Percentiles rank a stretch among this genome's conserved stretches.
Conservation (phyloP, 805 yeast genomes). For the Pichia kluyveri region DNA sequence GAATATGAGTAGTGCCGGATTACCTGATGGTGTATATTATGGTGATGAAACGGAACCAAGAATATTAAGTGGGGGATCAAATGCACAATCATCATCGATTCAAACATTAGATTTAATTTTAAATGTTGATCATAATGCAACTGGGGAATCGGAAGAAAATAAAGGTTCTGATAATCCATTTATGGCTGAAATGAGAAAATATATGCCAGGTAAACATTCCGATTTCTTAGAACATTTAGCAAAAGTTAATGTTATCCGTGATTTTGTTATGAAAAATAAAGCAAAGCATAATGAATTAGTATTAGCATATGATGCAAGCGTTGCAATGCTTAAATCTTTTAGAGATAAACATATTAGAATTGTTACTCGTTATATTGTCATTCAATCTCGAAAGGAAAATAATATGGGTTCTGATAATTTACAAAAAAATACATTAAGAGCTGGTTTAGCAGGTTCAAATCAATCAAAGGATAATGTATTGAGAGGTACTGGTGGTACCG, state of each 20-base stretch:
- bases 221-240: constrained; percentile 59
- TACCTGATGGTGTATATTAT: constrained; percentile 66
- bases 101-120: constrained; percentile 77
- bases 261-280: constrained; percentile 44
- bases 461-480: constrained; percentile 38
- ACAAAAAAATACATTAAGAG: constrained; percentile 42
- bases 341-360: constrained; percentile 91
- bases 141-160: constrained; percentile 35
- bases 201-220: constrained; percentile 86
- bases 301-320: constrained; percentile 76
- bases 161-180: constrained; percentile 31
- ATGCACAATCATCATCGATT: constrained; percentile 85
- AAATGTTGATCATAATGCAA: constrained; percentile 68
- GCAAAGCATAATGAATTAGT: constrained; percentile 44
- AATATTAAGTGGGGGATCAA: constrained; percentile 79
- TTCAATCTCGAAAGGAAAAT: constrained; percentile 58
- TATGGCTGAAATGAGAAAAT: constrained; percentile 73
- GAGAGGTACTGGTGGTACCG: constrained; percentile 92
- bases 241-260: constrained; percentile 49
- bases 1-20: constrained; percentile 81
- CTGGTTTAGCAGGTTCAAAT: constrained; percentile 49
- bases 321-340: constrained; percentile 80
- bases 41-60: constrained; percentile 54
- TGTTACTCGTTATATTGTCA: constrained; percentile 76
- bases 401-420: constrained; percentile 39